A percentile compares a stretch with the other conserved stretches of the same genome.
These are phyloP conservation scores for Candolleomyces eurysporus DNA, from an alignment of 768 basidiomycete species.

Conservation along the genomic window DNA sequence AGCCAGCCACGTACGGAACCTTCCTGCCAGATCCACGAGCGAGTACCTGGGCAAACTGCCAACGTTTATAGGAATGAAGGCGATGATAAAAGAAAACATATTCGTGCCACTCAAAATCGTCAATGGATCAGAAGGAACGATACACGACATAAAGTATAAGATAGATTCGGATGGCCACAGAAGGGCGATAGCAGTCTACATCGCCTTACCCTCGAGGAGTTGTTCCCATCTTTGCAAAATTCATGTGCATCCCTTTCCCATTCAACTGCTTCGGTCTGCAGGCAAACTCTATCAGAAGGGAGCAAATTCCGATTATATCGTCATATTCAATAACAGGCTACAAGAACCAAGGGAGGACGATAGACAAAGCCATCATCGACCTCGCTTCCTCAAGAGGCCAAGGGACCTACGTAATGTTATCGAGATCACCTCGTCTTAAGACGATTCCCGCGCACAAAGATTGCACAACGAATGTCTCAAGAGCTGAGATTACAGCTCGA, in stretches of 20 bases:
- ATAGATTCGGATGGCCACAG: not conserved
- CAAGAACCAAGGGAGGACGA: not conserved
- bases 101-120: slow-evolving; percentile 11
- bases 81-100: slow-evolving; percentile 20
- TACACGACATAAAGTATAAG: not conserved
- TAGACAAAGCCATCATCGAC: not conserved
- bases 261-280: too few relatives aligned
- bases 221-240: not conserved
- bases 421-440: slow-evolving; percentile 21
- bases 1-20: too few relatives aligned
- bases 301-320: not conserved
- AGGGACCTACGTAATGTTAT: slow-evolving; percentile 28
- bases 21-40: slow-evolving; percentile 1
- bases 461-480: slow-evolving; percentile 12
- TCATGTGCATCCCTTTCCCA: not conserved
- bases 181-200: not conserved
- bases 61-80: slow-evolving; percentile 15
- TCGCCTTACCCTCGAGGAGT: not conserved
- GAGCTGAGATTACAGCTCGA: slow-evolving; percentile 9
- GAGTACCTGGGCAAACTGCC: slow-evolving; percentile 14
- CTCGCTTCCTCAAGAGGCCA: slow-evolving; percentile 11
- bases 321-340: slow-evolving; percentile 2
- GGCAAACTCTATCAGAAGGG: not conserved
- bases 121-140: not conserved
- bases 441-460: slow-evolving; percentile 19